Base-by-base conservation (phyloP, 2,329 filamentous ascomycete species). In the Cladosporium sp. region DNA sequence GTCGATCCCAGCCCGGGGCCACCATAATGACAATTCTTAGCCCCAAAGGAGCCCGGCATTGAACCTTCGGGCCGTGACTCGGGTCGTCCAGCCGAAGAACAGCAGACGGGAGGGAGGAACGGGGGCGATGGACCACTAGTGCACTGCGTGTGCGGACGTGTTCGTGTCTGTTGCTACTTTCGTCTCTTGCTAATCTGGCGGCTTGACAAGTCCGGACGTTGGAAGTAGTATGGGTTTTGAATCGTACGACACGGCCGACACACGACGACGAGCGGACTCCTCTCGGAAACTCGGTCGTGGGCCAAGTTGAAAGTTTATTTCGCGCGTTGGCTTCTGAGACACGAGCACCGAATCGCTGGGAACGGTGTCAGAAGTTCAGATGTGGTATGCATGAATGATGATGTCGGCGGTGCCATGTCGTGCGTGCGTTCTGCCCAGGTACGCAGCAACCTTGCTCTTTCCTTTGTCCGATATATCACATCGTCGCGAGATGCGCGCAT, bases 61-160 rank as follows among this genome's bases (percentile, higher is more conserved):
- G 32, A 52, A 52, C 49, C 49, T 52, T 52, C 49, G 49, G 49
- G 20, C 49, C 49, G 49, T 32, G 49, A 52, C 22, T 52, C 49
- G 49, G 22, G 20, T 22, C 4, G 49, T 17, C 20, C n/a, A 19
- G 32, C 48, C 32, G 48, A 37, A 34, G n/a, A 34, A 50, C 48
- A 50, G 48, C 48, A 36, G 48, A 50, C 10, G 40, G 20, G 47
- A 50, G 3, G 40, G 20, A n/a, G 22, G n/a, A n/a, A n/a, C n/a
- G n/a, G n/a, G n/a, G n/a, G n/a, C n/a, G n/a, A n/a, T n/a, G n/a
- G n/a, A n/a, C n/a, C 35, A 17, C 42, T 45, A 36, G 32, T 32
- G 34, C 24, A 32, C 19, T 20, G 13, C 32, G 32, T 34, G 3
- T 35, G 48, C 22, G 35, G 6, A 45, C 42, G 24, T 45, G 42